Evolutionary conservation across 768 basidiomycete genomes (phyloP).

Genomic region (Galerina marginata): DNA sequence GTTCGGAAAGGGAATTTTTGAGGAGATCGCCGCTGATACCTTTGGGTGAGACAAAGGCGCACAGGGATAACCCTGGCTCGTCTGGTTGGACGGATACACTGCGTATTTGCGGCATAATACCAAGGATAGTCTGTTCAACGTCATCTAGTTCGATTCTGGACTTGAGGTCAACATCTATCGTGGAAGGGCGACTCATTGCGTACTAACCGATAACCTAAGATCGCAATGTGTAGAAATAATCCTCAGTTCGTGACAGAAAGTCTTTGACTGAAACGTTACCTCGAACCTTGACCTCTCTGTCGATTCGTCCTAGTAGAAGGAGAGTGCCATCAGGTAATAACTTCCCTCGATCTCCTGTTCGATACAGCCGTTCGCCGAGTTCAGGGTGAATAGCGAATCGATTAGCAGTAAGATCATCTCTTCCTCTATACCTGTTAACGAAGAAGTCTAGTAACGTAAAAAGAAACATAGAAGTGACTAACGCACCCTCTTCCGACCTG

Average conservation of each 20-base stretch:
- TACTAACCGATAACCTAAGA: neutral
- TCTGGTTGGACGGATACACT: neutral
- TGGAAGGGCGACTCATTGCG: no score
- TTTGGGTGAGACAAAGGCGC: neutral
- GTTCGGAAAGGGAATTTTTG: neutral
- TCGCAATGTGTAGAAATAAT: no score
- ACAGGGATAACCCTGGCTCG: neutral
- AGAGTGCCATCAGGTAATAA: neutral
- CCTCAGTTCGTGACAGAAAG: neutral
- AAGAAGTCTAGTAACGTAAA: neutral
- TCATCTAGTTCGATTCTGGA: neutral
- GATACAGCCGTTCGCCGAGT: neutral
- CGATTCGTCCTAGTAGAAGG: neutral
- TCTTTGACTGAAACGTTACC: neutral
- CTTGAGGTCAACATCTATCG: neutral
- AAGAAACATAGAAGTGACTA: no score
- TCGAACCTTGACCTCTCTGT: neutral
- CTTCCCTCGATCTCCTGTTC: constrained; percentile 1
- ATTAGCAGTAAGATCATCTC: neutral
- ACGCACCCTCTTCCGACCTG: constrained; percentile 1
- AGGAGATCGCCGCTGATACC: neutral
- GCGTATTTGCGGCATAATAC: neutral
- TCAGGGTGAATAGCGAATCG: neutral
- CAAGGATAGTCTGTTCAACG: neutral
- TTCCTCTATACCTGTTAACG: neutral